These are phyloP conservation scores for Limonomyces culmigenus DNA, from an alignment of 1,284 basidiomycete species.

Conservation along the genomic window DNA sequence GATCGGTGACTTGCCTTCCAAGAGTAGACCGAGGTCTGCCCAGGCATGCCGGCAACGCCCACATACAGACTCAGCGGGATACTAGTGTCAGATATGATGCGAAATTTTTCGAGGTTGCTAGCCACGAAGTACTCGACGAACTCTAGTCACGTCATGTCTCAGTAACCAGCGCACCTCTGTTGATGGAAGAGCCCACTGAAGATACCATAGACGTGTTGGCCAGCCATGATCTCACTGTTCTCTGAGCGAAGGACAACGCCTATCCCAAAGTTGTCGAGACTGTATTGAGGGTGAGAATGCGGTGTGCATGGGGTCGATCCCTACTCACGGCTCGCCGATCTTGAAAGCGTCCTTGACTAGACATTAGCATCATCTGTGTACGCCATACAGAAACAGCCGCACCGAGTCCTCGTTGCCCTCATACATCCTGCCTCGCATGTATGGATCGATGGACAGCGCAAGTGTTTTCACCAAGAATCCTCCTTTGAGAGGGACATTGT, in stretches of 20 bases:
- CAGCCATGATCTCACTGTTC: constrained; percentile 10
- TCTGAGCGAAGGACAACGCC: constrained; percentile 15
- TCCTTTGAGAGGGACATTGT: constrained; percentile 17
- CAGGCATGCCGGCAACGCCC: constrained; percentile 29
- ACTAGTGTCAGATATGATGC: too few species aligned
- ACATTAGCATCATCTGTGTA: neutral
- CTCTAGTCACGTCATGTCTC: too few species aligned
- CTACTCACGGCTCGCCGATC: constrained; percentile 8
- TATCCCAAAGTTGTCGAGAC: constrained; percentile 10
- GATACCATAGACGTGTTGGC: constrained; percentile 14
- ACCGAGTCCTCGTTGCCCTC: too few species aligned
- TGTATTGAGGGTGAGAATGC: too few species aligned
- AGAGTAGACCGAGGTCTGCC: too few species aligned
- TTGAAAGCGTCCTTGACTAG: constrained; percentile 2
- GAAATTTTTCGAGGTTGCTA: constrained; percentile 5
- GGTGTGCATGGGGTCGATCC: too few species aligned
- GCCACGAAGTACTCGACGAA: constrained; percentile 13
- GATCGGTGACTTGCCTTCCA: too few species aligned
- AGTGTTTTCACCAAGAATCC: constrained; percentile 19
- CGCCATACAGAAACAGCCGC: too few species aligned
- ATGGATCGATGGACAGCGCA: constrained; percentile 18
- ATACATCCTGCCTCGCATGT: constrained; percentile 16
- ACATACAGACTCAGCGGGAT: too few species aligned
- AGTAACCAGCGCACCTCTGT: too few species aligned
- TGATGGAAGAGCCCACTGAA: constrained; percentile 12